Evolutionary conservation across 176 grass and related monocot genomes (phyloP).

Genomic region (Triticum timopheevii): DNA sequence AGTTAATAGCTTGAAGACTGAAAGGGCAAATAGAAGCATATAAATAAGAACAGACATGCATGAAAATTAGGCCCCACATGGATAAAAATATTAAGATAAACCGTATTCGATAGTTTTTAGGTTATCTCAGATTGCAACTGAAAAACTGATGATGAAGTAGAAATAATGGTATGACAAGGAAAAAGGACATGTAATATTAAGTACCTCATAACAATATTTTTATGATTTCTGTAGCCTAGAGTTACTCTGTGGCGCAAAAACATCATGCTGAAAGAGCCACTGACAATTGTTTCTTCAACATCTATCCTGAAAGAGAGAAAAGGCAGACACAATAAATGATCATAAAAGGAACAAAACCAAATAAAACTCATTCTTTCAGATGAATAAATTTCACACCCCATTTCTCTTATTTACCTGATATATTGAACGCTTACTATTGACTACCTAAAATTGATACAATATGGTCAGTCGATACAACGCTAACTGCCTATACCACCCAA

Average conservation of each 20-base stretch:
- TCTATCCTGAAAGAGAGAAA: conserved; percentile 70
- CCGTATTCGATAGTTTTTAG: conserved; percentile 23
- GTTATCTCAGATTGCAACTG: not conserved
- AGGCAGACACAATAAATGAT: conserved; percentile 6
- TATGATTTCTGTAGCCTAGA: conserved; percentile 85
- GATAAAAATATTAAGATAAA: conserved; percentile 15
- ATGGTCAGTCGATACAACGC: not conserved
- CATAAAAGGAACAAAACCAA: not conserved
- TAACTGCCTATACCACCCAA: not conserved
- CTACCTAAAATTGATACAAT: not conserved
- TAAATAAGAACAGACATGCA: not conserved
- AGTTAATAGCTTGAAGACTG: not conserved
- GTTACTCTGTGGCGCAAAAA: conserved; percentile 94
- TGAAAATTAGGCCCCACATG: not conserved
- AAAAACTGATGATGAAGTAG: not conserved
- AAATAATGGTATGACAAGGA: not conserved
- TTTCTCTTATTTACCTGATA: conserved; percentile 16
- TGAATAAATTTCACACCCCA: not conserved
- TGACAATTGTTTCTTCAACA: conserved; percentile 85
- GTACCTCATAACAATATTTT: conserved; percentile 96
- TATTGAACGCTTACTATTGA: not conserved
- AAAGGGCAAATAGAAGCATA: conserved; percentile 23
- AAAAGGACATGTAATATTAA: conserved; percentile 7
- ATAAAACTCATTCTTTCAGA: not conserved
- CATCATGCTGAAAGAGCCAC: conserved; percentile 90